Conservation (phyloP, 768 basidiomycete species). For the Suillus tomentosus region DNA sequence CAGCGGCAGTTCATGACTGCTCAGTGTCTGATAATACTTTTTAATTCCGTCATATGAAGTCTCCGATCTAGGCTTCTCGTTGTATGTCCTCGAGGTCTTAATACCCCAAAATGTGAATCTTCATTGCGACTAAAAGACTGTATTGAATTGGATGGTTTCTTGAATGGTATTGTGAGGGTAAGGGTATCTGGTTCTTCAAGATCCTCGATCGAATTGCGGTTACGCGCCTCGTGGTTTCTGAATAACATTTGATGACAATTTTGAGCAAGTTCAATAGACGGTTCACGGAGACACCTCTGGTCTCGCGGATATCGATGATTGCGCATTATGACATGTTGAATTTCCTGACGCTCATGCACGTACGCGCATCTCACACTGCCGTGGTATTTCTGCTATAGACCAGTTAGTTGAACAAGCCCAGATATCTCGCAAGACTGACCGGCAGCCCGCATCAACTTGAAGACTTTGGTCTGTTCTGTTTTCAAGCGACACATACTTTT, state of each 20-base stretch:
- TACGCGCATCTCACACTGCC: background rate
- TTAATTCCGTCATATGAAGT: background rate
- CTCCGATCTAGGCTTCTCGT: background rate
- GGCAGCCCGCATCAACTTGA: background rate
- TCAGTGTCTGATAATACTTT: conserved; percentile 1
- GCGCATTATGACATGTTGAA: background rate
- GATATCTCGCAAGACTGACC: background rate
- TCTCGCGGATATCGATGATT: background rate
- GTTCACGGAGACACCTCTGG: background rate
- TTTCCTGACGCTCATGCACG: background rate
- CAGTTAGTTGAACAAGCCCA: background rate
- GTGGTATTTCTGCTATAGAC: background rate
- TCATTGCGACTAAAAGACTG: background rate
- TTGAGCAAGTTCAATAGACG: background rate
- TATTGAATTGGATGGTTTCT: background rate
- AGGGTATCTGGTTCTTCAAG: conserved; percentile 4
- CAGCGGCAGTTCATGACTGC: background rate
- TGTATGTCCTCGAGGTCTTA: background rate
- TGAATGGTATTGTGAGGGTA: background rate
- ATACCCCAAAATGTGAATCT: background rate
- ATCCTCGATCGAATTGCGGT: conserved; percentile 6
- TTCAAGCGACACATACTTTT: background rate
- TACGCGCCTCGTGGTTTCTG: conserved; percentile 2
- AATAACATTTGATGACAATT: background rate
- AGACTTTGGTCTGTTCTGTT: background rate